Evolutionary conservation across 108 stramenopile genomes (phyloP).

Genomic region (Cyclotella baltica): DNA sequence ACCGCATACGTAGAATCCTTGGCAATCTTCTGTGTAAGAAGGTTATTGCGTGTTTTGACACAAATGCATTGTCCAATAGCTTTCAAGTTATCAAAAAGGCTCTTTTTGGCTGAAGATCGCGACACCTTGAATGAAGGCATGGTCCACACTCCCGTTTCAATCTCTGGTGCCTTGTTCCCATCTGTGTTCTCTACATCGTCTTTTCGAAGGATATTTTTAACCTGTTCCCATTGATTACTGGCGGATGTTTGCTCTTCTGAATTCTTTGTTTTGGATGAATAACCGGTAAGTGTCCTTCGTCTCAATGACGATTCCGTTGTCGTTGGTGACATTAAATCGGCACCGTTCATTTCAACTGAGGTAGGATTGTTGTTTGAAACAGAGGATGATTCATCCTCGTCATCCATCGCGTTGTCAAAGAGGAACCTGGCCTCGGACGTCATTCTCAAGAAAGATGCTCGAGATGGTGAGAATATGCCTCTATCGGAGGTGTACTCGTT

Average conservation of each 20-base stretch:
- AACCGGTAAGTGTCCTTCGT: conserved; percentile 41
- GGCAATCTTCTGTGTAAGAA: conserved; percentile 48
- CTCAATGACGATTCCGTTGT: conserved; percentile 38
- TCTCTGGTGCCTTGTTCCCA: conserved; percentile 20
- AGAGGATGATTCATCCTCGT: conserved; percentile 28
- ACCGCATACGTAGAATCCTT: conserved; percentile 86
- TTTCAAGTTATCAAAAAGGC: conserved; percentile 22
- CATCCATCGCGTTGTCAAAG: conserved; percentile 25
- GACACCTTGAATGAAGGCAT: conserved; percentile 41
- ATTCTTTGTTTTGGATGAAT: conserved; percentile 24
- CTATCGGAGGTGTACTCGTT: not conserved
- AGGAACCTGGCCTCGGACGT: conserved; percentile 48
- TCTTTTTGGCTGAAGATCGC: conserved; percentile 7
- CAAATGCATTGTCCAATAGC: conserved; percentile 49
- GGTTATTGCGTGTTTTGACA: conserved; percentile 30
- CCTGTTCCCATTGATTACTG: conserved; percentile 55
- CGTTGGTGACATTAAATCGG: not conserved
- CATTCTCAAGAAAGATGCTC: conserved; percentile 36
- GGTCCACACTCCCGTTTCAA: conserved; percentile 52
- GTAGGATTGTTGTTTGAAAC: not conserved
- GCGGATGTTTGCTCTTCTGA: conserved; percentile 23
- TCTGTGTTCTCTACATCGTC: conserved; percentile 24
- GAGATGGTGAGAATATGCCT: not conserved
- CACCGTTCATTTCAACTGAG: not conserved
- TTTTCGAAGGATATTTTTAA: conserved; percentile 41